Evolutionary conservation across 768 basidiomycete genomes (phyloP), one percentile per base, ranked within the genome.

Genomic region (Hortiboletus campestris): DNA sequence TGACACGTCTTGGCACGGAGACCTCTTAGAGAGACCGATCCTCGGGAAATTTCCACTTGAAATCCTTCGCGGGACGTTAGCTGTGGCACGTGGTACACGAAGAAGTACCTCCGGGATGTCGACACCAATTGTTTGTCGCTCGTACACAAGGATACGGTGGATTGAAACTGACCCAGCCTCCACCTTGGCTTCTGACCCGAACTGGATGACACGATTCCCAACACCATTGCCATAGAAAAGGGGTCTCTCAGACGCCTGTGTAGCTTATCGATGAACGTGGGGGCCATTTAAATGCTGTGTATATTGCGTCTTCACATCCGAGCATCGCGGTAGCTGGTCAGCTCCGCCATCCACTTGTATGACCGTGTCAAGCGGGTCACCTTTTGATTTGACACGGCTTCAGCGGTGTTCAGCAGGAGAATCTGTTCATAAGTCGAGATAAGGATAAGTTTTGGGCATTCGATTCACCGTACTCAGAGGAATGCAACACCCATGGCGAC

Each of bases 11-110:
- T 52, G 57, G 25, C 43, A 57, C 4, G 38, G 20, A 29, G 8
- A 20, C 29, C 17, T 6, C 31, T 36, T 16, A 4, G 35, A 32
- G 16, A 28, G 28, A 25, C 25, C 28, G 9, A 40, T 20, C 36
- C 25, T 12, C 19, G 6, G 10, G 11, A 10, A n/a, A 32, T 16
- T 20, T 20, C 14, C 22, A 6, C 39, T 49, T 47, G 35, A 61
- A 59, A 61, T 58, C 38, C 31, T 44, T 55, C 59, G 59, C 46
- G 52, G 46, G 42, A 49, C 16, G 31, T 31, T 16, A 43, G 22
- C 4, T 34, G 11, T 35, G 13, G n/a, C n/a, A 16, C 13, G 35
- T 19, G 28, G 19, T 12, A 36, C 39, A 42, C 9, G 25, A 48
- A 35, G n/a, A 35, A 11, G 40, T 29, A 36, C 16, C 39, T 19